These are phyloP conservation scores for Pestalotiopsis sp. DNA, from an alignment of 2,329 filamentous ascomycete genomes.

Conservation along the genomic window DNA sequence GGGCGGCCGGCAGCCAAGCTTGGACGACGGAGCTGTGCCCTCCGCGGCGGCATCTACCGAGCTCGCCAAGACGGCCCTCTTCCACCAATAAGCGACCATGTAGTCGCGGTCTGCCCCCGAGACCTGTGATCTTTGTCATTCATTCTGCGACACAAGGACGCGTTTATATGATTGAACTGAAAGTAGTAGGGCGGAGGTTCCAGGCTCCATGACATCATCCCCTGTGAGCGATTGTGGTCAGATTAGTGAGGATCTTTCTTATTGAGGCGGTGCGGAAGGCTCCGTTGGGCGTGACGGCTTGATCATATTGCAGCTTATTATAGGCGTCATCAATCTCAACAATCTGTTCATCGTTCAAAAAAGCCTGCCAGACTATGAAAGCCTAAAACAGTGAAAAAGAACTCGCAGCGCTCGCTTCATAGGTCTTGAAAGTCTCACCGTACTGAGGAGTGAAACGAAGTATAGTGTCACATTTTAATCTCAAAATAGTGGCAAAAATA, in stretches of 20 bases:
- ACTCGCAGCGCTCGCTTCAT: no score
- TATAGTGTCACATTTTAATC: no score
- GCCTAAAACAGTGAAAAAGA: no score
- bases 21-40: background rate
- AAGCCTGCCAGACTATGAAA: no score
- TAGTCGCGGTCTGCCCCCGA: background rate
- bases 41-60: background rate
- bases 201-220: background rate
- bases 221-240: no score
- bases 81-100: slow-evolving; percentile 5
- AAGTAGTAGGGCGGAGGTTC: background rate
- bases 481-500: no score
- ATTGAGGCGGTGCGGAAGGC: background rate
- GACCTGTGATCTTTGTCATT: background rate
- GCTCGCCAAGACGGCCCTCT: background rate
- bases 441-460: no score
- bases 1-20: background rate
- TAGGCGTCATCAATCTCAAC: background rate
- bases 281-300: background rate
- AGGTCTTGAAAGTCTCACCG: no score
- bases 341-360: no score
- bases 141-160: background rate
- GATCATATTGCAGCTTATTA: background rate
- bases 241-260: background rate
- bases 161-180: background rate